Base-by-base conservation (phyloP, 148 eudicot genomes). In the Agrostemma githago region DNA sequence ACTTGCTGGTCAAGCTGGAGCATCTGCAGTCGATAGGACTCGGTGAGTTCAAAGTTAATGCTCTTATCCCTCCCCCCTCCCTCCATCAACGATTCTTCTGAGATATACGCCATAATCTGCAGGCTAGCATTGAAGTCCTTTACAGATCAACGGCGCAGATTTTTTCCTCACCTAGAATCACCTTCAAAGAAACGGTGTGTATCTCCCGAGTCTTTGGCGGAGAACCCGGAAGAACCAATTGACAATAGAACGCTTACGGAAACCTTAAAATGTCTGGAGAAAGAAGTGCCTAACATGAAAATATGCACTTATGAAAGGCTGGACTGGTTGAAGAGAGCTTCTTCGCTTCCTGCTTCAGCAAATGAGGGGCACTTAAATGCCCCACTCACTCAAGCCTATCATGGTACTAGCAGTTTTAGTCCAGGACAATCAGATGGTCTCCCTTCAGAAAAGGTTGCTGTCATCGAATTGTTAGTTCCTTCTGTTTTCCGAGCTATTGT, bases 1-100 rank as follows among this genome's bases (percentile, higher is more conserved):
- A 83, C 99, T 96, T 88, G 99, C 99, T 83, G 99, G 99, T 68
- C 99, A 96, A 85, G 99, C 99, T 79, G 99, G 99, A 76, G 96
- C 99, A 82, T 92, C 99, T 77, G 97, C 99, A 42, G 99, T 96
- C 74, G 99, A 96, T 78, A 85, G 99, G 79, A 96, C 99, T 62
- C 89, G 97, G 99, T 95, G 51, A 72, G 76, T 43, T 26, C 34
- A 26, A 26, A 26, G 34, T 26, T 26, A 26, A 26, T 26, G 34
- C 34, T 26, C 34, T n/a, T n/a, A n/a, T n/a, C n/a, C n/a, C n/a
- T n/a, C n/a, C n/a, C n/a, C n/a, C n/a, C n/a, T n/a, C n/a, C n/a
- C n/a, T n/a, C n/a, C n/a, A n/a, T n/a, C n/a, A n/a, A n/a, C n/a
- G n/a, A n/a, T n/a, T n/a, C n/a, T n/a, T n/a, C n/a, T n/a, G n/a